phyloP scores from a whole-genome alignment of 1,139 yeast genomes.

The Meyerozyma smithsonii region DNA sequence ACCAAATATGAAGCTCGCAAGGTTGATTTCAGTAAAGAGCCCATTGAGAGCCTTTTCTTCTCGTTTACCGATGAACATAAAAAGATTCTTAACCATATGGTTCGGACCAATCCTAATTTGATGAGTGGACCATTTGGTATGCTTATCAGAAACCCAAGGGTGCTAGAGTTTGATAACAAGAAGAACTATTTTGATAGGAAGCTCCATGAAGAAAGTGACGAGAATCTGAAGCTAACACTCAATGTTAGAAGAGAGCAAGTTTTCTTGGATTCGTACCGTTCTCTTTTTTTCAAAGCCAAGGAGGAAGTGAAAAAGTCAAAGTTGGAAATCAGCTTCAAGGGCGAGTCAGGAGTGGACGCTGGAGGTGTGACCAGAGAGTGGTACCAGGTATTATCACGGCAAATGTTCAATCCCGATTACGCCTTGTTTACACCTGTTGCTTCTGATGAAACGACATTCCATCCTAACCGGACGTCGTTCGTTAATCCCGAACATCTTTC shows the following conservation, averaged over 20 bases:
- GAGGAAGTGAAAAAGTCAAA: slow-evolving; percentile 73
- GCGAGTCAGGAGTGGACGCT: slow-evolving; percentile 96
- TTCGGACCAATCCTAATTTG: slow-evolving; percentile 82
- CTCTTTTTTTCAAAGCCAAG: slow-evolving; percentile 74
- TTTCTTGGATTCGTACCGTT: slow-evolving; percentile 83
- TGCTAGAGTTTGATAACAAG: slow-evolving; percentile 92
- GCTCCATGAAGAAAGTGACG: slow-evolving; percentile 46
- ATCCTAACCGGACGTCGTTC: slow-evolving; percentile 90
- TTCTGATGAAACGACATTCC: slow-evolving; percentile 89
- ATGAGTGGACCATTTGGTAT: slow-evolving; percentile 97
- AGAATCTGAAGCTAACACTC: slow-evolving; percentile 50
- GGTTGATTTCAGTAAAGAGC: slow-evolving; percentile 67
- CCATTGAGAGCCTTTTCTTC: slow-evolving; percentile 75
- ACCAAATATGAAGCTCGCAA: slow-evolving; percentile 55
- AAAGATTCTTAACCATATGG: slow-evolving; percentile 87
- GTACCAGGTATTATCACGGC: slow-evolving; percentile 92
- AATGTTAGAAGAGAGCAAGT: slow-evolving; percentile 86
- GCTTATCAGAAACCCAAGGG: slow-evolving; percentile 83
- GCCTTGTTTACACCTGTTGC: slow-evolving; percentile 92
- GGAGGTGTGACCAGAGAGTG: slow-evolving; percentile 98
- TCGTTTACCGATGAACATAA: slow-evolving; percentile 89
- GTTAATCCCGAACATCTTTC: slow-evolving; percentile 91
- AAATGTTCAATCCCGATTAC: slow-evolving; percentile 95
- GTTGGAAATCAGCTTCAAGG: slow-evolving; percentile 77
- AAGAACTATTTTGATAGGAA: slow-evolving; percentile 78